A percentile compares a stretch with the other conserved stretches of the same genome.
Evolutionary conservation across 2,329 filamentous ascomycete species (phyloP).

Genomic region (Sporothrix pseudoabietina): DNA sequence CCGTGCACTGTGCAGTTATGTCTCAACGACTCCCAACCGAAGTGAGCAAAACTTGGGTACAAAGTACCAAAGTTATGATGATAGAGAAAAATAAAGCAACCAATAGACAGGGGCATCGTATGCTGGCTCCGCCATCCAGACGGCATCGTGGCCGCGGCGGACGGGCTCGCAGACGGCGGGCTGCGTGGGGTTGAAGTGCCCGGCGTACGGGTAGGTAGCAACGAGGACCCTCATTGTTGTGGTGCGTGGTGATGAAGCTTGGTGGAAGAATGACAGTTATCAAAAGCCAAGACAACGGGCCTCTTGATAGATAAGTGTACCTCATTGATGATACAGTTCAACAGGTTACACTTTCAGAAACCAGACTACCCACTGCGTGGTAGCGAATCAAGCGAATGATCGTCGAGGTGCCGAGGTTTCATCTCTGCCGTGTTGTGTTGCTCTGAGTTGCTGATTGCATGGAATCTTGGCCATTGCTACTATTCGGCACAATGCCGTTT

Average conservation of each 20-base stretch:
- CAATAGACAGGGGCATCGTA: conserved; percentile 41
- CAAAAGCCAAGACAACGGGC: background rate
- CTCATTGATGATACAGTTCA: background rate
- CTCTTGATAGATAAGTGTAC: background rate
- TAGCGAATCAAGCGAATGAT: background rate
- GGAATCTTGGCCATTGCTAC: background rate
- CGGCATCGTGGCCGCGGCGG: conserved; percentile 44
- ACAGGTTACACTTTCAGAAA: background rate
- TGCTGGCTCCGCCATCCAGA: conserved; percentile 44
- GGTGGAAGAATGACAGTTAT: too few relatives aligned
- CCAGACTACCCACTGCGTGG: background rate
- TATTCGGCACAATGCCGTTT: conserved; percentile 18
- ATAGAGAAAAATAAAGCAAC: background rate
- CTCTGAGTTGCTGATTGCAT: background rate
- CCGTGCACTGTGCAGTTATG: too few relatives aligned
- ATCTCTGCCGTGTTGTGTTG: conserved; percentile 24
- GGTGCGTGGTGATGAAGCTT: background rate
- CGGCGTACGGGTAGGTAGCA: conserved; percentile 46
- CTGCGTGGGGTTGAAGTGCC: conserved; percentile 47
- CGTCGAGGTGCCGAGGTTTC: conserved; percentile 18
- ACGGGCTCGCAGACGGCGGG: conserved; percentile 45
- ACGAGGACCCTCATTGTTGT: conserved; percentile 43
- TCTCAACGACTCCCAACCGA: too few relatives aligned
- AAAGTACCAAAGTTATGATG: background rate
- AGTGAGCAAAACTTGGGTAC: background rate